Percentiles rank a stretch among this genome's conserved stretches.
Conservation (phyloP, 352 stramenopile genomes). For the Globisporangium orthogonon region DNA sequence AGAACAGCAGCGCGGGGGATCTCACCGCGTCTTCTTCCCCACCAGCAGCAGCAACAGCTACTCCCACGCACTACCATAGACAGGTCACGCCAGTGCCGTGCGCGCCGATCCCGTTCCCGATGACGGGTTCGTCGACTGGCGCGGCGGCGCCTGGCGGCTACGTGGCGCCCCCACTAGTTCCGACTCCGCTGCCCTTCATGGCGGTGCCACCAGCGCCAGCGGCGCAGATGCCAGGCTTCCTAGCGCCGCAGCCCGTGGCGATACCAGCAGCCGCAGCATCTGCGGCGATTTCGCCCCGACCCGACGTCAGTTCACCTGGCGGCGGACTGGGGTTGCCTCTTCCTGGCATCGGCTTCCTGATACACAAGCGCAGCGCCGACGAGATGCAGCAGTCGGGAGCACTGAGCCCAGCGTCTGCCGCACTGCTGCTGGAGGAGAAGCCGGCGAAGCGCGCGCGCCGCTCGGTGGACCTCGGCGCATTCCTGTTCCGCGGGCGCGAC, state of each 20-base stretch:
- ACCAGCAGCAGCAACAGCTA: not conserved
- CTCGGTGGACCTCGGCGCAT: conserved; percentile 23
- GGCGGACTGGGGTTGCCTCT: conserved; percentile 9
- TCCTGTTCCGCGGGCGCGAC: conserved; percentile 58
- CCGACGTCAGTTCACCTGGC: no score
- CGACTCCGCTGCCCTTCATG: no score
- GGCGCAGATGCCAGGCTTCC: no score
- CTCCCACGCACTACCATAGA: no score
- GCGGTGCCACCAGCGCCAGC: no score
- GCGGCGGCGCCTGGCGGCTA: no score
- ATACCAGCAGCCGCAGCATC: not conserved
- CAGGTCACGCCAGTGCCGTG: no score
- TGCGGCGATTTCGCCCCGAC: not conserved
- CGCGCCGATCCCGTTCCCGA: no score
- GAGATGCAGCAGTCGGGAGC: conserved; percentile 29
- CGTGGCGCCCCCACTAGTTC: no score
- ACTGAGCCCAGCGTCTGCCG: conserved; percentile 14
- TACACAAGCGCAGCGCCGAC: conserved; percentile 30
- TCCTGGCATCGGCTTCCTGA: conserved; percentile 28
- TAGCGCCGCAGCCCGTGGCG: no score
- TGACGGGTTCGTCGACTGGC: no score
- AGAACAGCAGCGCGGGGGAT: conserved; percentile 14
- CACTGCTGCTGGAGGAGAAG: conserved; percentile 15
- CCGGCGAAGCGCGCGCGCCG: conserved; percentile 13
- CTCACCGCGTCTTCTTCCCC: no score